Conservation (phyloP, 1,284 basidiomycete genomes). For the Neonothopanus nambi region DNA sequence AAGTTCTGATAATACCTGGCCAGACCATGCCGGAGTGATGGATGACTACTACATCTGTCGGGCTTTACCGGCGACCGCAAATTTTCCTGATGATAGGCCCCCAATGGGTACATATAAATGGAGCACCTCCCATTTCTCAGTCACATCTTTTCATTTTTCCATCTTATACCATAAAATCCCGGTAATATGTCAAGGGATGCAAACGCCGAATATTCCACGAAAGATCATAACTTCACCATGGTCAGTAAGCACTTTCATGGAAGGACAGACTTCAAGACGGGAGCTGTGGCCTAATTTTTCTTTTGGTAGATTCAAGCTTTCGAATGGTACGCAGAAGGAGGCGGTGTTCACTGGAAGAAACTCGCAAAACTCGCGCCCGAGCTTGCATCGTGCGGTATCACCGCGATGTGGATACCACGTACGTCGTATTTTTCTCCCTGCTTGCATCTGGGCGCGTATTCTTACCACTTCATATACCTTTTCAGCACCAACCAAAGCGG, state of each 20-base stretch:
- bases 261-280: not conserved
- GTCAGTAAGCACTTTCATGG: not conserved
- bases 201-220: constrained; percentile 21
- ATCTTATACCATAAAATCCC: too few relatives aligned
- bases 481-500: constrained; percentile 37
- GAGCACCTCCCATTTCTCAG: too few relatives aligned
- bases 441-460: not conserved
- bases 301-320: constrained; percentile 30
- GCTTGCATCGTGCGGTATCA: constrained; percentile 52
- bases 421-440: constrained; percentile 17
- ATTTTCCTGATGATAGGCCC: too few relatives aligned
- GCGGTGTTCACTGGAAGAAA: constrained; percentile 48
- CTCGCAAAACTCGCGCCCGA: constrained; percentile 39
- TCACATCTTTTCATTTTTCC: too few relatives aligned
- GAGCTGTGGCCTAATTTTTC: not conserved
- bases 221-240: constrained; percentile 25
- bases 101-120: too few relatives aligned
- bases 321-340: constrained; percentile 33
- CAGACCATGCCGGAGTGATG: too few relatives aligned
- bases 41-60: too few relatives aligned
- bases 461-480: constrained; percentile 3
- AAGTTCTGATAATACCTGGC: too few relatives aligned
- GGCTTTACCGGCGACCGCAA: too few relatives aligned
- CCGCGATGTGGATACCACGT: constrained; percentile 54
- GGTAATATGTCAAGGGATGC: constrained; percentile 20